Percentiles rank a stretch among this genome's conserved stretches.
phyloP scores from a whole-genome alignment of 2,329 filamentous ascomycete species.

The Basipetospora chlamydospora region DNA sequence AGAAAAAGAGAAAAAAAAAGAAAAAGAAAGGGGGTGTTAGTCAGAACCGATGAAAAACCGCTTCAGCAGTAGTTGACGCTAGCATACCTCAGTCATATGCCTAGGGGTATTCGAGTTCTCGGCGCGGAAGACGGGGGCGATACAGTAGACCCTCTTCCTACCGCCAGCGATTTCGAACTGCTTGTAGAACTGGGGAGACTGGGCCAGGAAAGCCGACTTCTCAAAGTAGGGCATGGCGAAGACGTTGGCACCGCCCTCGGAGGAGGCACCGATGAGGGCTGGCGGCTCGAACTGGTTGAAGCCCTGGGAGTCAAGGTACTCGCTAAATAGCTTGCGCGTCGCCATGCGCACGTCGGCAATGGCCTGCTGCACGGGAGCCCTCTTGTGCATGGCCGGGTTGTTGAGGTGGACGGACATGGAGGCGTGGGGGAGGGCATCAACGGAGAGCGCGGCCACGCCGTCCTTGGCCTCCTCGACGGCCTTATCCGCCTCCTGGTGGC shows the following conservation, averaged over 20 bases:
- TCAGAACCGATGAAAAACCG: constrained; percentile 1
- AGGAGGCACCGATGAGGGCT: constrained; percentile 76
- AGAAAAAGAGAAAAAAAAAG: constrained; percentile 2
- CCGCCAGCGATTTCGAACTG: constrained; percentile 73
- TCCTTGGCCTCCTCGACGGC: constrained; percentile 25
- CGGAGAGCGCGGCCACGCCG: constrained; percentile 18
- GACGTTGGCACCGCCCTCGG: constrained; percentile 85
- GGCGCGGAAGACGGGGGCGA: constrained; percentile 72
- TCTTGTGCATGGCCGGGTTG: constrained; percentile 86
- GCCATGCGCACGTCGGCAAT: constrained; percentile 43
- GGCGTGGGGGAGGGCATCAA: constrained; percentile 49
- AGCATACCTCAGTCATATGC: constrained; percentile 62
- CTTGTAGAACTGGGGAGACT: constrained; percentile 78
- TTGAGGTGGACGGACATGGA: constrained; percentile 74
- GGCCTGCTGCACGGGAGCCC: constrained; percentile 80
- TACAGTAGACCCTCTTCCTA: constrained; percentile 62
- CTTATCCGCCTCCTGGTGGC: constrained; percentile 20
- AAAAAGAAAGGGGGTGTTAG: neutral
- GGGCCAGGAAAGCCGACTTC: constrained; percentile 63
- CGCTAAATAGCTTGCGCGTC: constrained; percentile 55
- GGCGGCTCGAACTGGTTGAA: constrained; percentile 83
- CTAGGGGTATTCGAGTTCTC: constrained; percentile 74
- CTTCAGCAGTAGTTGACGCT: no score
- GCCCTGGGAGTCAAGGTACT: constrained; percentile 60
- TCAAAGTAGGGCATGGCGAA: constrained; percentile 87